A percentile compares a stretch with the other conserved stretches of the same genome.
Evolutionary conservation across 176 grass and related monocot species (phyloP).

Genomic region (Thinopyrum elongatum): DNA sequence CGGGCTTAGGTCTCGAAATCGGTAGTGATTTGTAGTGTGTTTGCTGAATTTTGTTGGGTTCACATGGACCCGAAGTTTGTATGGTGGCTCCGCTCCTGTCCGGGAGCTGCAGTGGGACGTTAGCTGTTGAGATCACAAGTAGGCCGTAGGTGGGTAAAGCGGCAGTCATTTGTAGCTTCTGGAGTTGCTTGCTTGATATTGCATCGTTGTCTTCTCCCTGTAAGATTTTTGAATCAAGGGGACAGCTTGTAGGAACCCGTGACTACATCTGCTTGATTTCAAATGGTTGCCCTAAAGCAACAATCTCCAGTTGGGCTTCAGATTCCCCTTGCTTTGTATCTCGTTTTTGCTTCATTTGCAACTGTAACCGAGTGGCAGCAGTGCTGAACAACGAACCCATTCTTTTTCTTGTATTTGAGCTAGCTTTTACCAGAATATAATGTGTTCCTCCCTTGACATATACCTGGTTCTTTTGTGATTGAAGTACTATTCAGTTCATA

Average conservation of each 20-base stretch:
- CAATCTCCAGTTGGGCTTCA: slow-evolving; percentile 6
- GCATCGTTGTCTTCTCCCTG: neutral
- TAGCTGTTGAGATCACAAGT: slow-evolving; percentile 19
- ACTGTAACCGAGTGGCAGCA: neutral
- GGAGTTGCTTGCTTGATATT: slow-evolving; percentile 6
- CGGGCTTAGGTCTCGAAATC: neutral
- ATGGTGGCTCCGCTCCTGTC: neutral
- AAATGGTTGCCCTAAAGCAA: neutral
- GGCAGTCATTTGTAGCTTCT: slow-evolving; percentile 10
- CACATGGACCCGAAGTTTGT: neutral
- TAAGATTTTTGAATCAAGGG: slow-evolving; percentile 2
- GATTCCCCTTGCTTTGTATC: neutral
- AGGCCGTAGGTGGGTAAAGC: slow-evolving; percentile 12
- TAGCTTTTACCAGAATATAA: neutral
- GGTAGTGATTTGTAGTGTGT: neutral
- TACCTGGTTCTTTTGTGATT: neutral
- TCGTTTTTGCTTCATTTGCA: neutral
- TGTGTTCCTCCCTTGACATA: neutral
- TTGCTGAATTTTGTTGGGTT: neutral
- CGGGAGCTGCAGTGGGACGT: neutral
- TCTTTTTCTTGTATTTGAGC: neutral
- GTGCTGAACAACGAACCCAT: neutral
- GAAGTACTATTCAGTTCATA: slow-evolving; percentile 1
- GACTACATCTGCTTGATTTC: slow-evolving; percentile 17
- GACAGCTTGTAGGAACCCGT: neutral